Conservation (phyloP, 257 asterid species). For the Anisodus tanguticus region DNA sequence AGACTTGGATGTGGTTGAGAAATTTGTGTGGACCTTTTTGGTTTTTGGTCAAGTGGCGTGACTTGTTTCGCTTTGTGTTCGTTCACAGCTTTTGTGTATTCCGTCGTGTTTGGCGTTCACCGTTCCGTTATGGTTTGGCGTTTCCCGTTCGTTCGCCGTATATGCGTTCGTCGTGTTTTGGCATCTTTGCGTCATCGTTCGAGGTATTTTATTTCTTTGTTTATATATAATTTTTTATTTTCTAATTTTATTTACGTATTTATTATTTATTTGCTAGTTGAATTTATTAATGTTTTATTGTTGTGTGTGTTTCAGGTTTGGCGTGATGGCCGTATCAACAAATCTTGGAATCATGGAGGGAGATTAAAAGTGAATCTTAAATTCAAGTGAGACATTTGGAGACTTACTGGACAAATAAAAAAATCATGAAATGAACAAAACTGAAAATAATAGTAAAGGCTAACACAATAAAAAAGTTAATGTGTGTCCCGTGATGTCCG, state of each 20-base stretch:
- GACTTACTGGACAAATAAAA: neutral
- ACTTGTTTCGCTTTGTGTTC: constrained; percentile 25
- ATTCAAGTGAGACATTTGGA: neutral
- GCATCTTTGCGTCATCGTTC: constrained; percentile 21
- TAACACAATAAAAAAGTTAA: too few species aligned
- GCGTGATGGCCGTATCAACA: neutral
- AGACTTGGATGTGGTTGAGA: neutral
- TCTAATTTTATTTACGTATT: neutral
- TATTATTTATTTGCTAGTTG: constrained; percentile 5
- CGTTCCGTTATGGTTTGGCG: constrained; percentile 27
- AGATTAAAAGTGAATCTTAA: neutral
- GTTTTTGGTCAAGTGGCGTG: neutral
- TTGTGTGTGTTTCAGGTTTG: constrained; percentile 25
- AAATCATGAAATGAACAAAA: neutral
- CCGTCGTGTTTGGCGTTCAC: constrained; percentile 26
- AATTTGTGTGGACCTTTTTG: neutral
- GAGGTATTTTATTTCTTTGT: constrained; percentile 37
- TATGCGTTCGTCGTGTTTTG: constrained; percentile 31
- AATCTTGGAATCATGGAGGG: neutral
- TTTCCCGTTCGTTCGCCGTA: constrained; percentile 26
- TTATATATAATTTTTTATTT: neutral
- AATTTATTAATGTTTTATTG: neutral
- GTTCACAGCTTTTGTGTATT: constrained; percentile 14
- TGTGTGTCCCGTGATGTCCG: too few species aligned
- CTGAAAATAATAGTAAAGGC: neutral